These are phyloP conservation scores for Salvia hispanica DNA, from an alignment of 257 asterid genomes.

Conservation along the genomic window DNA sequence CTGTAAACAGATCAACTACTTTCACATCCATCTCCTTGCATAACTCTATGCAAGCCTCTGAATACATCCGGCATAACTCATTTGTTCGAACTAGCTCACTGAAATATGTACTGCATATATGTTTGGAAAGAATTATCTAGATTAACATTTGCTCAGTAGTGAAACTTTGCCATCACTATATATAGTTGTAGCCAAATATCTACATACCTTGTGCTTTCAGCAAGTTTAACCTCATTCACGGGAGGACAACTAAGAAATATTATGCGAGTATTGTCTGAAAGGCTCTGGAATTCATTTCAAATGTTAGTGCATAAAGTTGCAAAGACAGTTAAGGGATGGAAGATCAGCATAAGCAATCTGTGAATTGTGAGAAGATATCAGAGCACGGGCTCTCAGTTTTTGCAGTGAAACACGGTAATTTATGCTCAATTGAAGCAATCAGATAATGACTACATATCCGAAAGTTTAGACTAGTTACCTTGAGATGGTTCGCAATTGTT, in stretches of 20 bases:
- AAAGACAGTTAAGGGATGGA: neutral
- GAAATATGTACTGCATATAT: constrained; percentile 1
- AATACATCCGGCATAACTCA: constrained; percentile 48
- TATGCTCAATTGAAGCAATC: neutral
- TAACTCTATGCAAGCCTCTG: constrained; percentile 56
- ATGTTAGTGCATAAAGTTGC: neutral
- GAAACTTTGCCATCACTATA: neutral
- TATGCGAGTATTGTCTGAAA: constrained; percentile 62
- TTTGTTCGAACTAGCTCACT: constrained; percentile 59
- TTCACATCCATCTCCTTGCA: constrained; percentile 55
- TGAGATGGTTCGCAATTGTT: constrained; percentile 50
- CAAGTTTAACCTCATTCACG: constrained; percentile 54
- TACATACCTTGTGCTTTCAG: constrained; percentile 48
- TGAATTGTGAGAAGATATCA: neutral
- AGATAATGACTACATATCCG: neutral
- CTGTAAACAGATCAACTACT: constrained; percentile 55
- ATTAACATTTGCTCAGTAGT: neutral
- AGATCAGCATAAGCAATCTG: neutral
- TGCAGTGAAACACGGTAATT: neutral
- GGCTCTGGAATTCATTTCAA: constrained; percentile 44
- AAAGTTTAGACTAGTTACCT: constrained; percentile 35
- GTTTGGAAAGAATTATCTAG: neutral
- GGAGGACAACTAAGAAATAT: constrained; percentile 80
- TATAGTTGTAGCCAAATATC: neutral
- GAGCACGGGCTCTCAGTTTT: neutral